These are phyloP conservation scores for Adenanthera pavonina DNA, from an alignment of 306 rosid genomes.

Conservation along the genomic window DNA sequence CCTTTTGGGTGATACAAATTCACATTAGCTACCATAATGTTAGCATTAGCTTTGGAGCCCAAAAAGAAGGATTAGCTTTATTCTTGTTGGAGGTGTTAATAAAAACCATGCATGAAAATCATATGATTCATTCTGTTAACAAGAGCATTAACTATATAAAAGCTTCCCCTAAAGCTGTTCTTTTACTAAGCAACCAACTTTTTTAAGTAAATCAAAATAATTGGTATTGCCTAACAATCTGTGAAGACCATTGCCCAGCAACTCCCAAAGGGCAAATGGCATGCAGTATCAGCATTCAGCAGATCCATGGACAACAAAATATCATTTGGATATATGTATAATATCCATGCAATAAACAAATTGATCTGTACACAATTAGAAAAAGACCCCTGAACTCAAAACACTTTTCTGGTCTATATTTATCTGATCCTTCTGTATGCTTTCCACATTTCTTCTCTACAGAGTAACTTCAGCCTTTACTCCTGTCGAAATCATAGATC, in stretches of 20 bases:
- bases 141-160: conserved; percentile 3
- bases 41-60: background rate
- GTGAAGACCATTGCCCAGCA: conserved; percentile 37
- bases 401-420: conserved; percentile 41
- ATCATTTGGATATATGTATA: conserved; percentile 56
- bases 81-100: too few relatives aligned
- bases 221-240: conserved; percentile 41
- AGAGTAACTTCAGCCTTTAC: conserved; percentile 57
- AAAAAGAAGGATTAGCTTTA: too few relatives aligned
- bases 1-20: too few relatives aligned
- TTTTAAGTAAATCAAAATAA: conserved; percentile 33
- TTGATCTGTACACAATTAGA: conserved; percentile 62
- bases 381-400: conserved; percentile 46
- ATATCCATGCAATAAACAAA: conserved; percentile 62
- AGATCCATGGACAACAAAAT: conserved; percentile 41
- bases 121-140: background rate
- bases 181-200: conserved; percentile 29
- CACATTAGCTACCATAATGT: too few relatives aligned
- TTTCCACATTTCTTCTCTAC: conserved; percentile 54
- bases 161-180: conserved; percentile 28
- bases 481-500: conserved; percentile 45
- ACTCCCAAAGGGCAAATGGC: conserved; percentile 28
- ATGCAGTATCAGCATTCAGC: conserved; percentile 44
- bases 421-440: conserved; percentile 56
- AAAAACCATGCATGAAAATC: background rate